These are phyloP conservation scores for Acer campestre DNA, from an alignment of 345 rosid genomes.

Conservation along the genomic window DNA sequence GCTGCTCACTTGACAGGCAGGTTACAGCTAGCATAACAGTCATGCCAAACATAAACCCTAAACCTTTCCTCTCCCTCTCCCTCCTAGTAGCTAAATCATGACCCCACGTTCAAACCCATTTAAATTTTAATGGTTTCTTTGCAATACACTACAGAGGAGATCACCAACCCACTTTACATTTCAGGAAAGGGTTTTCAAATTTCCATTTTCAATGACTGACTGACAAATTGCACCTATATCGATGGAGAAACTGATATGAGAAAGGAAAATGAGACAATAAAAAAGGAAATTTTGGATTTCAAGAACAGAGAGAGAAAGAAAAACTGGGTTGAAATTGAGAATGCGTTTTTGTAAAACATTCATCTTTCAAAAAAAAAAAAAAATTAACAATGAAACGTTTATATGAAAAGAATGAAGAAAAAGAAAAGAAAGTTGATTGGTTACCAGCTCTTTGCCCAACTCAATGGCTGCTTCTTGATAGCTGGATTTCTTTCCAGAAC, in stretches of 20 bases:
- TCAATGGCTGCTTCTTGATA: slow-evolving; percentile 87
- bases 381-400: background rate
- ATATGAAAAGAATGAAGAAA: background rate
- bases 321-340: background rate
- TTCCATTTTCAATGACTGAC: background rate
- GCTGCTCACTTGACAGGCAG: slow-evolving; percentile 92
- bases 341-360: background rate
- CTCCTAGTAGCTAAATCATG: slow-evolving; percentile 31
- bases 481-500: slow-evolving; percentile 73
- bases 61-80: slow-evolving; percentile 29
- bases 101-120: slow-evolving; percentile 42
- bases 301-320: background rate
- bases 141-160: slow-evolving; percentile 29
- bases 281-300: background rate
- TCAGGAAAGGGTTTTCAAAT: slow-evolving; percentile 3
- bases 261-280: background rate
- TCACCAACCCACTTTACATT: slow-evolving; percentile 17
- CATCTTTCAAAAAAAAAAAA: background rate
- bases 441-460: slow-evolving; percentile 81
- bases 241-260: background rate
- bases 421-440: background rate
- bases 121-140: slow-evolving; percentile 30
- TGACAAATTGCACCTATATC: background rate
- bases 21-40: slow-evolving; percentile 78
- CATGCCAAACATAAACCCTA: slow-evolving; percentile 64